Conservation (phyloP, 129 eudicot genomes). For the Tagetes erecta region DNA sequence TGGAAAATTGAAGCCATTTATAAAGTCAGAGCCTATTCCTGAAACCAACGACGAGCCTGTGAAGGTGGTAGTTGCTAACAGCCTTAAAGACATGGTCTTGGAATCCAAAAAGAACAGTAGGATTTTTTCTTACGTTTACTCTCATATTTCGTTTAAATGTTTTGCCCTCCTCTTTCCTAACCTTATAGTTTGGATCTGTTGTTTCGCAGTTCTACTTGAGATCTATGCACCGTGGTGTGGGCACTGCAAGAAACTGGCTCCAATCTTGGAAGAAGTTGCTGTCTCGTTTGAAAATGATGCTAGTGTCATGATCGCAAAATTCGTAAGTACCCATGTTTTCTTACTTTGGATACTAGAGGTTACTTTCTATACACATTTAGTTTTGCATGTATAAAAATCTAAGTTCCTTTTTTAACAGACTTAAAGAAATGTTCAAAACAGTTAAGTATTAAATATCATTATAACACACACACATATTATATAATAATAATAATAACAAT, state of each 20-base stretch:
- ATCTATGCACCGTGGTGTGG: conserved; percentile 98
- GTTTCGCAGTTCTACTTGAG: conserved; percentile 68
- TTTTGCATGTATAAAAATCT: no score
- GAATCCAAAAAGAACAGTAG: conserved; percentile 87
- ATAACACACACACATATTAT: no score
- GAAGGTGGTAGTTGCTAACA: conserved; percentile 89
- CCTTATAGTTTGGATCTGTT: conserved; percentile 14
- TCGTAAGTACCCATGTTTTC: conserved; percentile 48
- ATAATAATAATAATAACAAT: background rate
- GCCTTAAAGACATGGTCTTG: conserved; percentile 67
- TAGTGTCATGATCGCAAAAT: conserved; percentile 71
- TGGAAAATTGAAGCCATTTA: conserved; percentile 68
- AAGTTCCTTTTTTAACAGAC: no score
- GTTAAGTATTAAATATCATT: background rate
- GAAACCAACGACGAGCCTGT: conserved; percentile 80
- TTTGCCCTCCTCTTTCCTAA: background rate
- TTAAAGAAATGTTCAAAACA: background rate
- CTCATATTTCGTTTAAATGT: background rate
- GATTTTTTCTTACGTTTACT: conserved; percentile 10
- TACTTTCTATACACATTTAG: background rate
- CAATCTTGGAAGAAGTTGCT: conserved; percentile 93
- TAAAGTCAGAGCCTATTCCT: conserved; percentile 89
- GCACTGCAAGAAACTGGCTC: conserved; percentile 91
- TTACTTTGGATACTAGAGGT: background rate
- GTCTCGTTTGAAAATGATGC: conserved; percentile 66